A percentile compares a stretch with the other conserved stretches of the same genome.
These are phyloP conservation scores for Scedosporium minutisporum DNA, from an alignment of 2,329 filamentous ascomycete species.

Conservation along the genomic window DNA sequence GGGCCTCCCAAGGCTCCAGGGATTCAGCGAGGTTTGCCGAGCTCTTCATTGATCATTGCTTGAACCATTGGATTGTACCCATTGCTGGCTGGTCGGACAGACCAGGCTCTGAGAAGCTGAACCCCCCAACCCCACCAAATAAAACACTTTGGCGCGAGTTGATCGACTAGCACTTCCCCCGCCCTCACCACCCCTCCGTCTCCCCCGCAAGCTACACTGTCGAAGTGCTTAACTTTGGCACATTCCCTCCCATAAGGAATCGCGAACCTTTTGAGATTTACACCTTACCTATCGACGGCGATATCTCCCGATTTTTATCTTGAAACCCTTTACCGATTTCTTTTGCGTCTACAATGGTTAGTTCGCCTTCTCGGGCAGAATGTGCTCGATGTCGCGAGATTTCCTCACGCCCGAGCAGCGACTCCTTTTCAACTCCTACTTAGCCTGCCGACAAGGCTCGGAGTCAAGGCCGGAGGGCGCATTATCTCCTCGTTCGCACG, in stretches of 20 bases:
- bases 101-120: neutral
- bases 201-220: constrained; percentile 6
- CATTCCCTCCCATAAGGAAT: neutral
- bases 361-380: neutral
- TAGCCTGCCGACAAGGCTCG: too few relatives aligned
- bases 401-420: neutral
- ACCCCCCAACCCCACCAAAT: constrained; percentile 6
- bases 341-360: constrained; percentile 8
- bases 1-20: too few relatives aligned
- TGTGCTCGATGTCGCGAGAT: constrained; percentile 4
- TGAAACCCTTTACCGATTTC: neutral
- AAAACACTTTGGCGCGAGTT: constrained; percentile 1
- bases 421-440: too few relatives aligned
- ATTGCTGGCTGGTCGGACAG: too few relatives aligned
- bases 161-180: neutral
- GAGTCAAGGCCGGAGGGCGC: too few relatives aligned
- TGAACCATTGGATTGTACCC: too few relatives aligned
- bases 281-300: neutral
- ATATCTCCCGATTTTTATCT: neutral
- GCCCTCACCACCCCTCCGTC: constrained; percentile 1
- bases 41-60: too few relatives aligned
- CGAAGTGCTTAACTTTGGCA: constrained; percentile 1
- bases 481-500: neutral
- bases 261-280: neutral
- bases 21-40: too few relatives aligned